Evolutionary conservation across 1,139 yeast species (phyloP).

Genomic region (Taiozyma onychis): DNA sequence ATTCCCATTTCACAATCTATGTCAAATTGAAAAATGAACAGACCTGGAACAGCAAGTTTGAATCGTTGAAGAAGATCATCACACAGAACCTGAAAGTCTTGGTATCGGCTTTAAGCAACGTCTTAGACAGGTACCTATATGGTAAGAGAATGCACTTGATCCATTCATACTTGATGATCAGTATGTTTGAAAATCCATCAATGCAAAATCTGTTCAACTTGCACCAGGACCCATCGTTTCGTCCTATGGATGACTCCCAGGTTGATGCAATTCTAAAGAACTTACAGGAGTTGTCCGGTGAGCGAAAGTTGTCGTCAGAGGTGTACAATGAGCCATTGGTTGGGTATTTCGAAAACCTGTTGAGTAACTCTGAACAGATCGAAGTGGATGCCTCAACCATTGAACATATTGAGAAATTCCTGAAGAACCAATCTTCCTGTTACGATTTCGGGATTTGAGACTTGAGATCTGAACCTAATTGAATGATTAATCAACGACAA

Average conservation of each 20-base stretch:
- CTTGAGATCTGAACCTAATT: neutral
- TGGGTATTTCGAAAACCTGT: constrained; percentile 3
- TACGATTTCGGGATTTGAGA: neutral
- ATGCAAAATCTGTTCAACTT: neutral
- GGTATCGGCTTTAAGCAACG: constrained; percentile 4
- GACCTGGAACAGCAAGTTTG: neutral
- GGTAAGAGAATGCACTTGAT: constrained; percentile 7
- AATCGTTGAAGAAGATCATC: constrained; percentile 3
- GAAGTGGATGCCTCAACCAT: neutral
- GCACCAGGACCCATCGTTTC: neutral
- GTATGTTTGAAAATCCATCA: constrained; percentile 1
- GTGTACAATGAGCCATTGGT: constrained; percentile 5
- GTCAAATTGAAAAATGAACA: neutral
- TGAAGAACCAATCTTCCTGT: neutral
- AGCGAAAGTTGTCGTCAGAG: constrained; percentile 3
- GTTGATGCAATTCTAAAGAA: constrained; percentile 3
- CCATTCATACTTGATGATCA: constrained; percentile 4
- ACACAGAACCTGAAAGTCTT: constrained; percentile 6
- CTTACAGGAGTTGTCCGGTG: constrained; percentile 6
- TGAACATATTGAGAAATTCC: neutral
- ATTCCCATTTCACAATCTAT: constrained; percentile 2
- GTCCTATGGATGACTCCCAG: neutral
- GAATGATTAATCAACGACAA: neutral
- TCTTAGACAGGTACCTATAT: constrained; percentile 5
- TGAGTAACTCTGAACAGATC: constrained; percentile 1